These are phyloP conservation scores for Parmelia sp. DNA, from an alignment of 495 filamentous ascomycete species.

Conservation along the genomic window DNA sequence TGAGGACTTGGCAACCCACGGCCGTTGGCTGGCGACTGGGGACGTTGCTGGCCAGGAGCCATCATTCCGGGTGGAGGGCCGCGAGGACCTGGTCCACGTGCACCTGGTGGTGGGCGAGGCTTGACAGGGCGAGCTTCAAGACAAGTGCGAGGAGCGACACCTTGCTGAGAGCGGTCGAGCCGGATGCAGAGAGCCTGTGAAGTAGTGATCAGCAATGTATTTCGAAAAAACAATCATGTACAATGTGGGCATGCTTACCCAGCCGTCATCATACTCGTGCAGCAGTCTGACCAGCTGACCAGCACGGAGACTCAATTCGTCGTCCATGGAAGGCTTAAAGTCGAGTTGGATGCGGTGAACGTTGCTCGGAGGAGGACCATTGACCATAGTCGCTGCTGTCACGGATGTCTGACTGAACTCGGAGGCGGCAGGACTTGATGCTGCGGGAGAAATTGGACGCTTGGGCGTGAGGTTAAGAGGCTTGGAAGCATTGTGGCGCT, in stretches of 20 bases:
- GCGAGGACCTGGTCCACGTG: conserved; percentile 34
- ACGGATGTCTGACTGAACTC: conserved; percentile 51
- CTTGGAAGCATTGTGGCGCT: conserved; percentile 30
- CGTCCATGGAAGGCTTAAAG: conserved; percentile 86
- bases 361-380: conserved; percentile 43
- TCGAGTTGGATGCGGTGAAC: conserved; percentile 93
- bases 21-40: conserved; percentile 39
- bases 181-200: conserved; percentile 77
- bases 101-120: conserved; percentile 58
- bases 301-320: conserved; percentile 73
- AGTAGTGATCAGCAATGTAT: conserved; percentile 13
- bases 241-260: conserved; percentile 54
- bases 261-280: conserved; percentile 98
- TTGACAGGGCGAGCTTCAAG: conserved; percentile 89
- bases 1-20: conserved; percentile 39
- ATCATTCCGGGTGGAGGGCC: conserved; percentile 47
- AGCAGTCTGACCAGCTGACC: conserved; percentile 82
- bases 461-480: conserved; percentile 27
- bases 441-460: conserved; percentile 26
- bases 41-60: conserved; percentile 45
- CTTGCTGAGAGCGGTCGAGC: conserved; percentile 83
- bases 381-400: conserved; percentile 45
- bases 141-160: conserved; percentile 89
- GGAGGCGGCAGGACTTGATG: conserved; percentile 52
- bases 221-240: not conserved